These are phyloP conservation scores for Edaphochlamys debaryana DNA, from an alignment of 139 green algal species.

Conservation along the genomic window DNA sequence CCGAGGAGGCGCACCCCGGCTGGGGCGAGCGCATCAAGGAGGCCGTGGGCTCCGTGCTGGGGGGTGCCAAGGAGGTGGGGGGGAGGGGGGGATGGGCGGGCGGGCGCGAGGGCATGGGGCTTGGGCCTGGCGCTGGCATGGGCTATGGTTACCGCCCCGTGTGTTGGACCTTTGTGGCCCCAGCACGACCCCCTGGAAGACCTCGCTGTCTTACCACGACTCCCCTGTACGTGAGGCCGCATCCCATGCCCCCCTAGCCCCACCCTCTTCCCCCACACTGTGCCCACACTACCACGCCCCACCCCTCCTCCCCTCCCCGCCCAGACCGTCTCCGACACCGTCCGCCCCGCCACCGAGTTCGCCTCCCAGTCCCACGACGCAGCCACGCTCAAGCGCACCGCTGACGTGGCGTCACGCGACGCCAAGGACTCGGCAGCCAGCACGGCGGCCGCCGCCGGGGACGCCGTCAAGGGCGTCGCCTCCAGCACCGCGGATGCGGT, in stretches of 20 bases:
- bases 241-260: neutral
- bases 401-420: neutral
- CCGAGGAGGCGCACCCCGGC: conserved; percentile 21
- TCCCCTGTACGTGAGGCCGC: too few species aligned
- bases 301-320: neutral
- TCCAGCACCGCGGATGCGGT: neutral
- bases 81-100: neutral
- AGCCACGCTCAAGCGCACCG: neutral
- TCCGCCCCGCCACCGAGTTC: neutral
- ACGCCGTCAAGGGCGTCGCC: neutral
- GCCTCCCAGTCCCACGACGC: conserved; percentile 16
- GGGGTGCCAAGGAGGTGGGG: neutral
- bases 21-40: conserved; percentile 27
- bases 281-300: neutral
- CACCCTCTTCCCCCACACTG: neutral
- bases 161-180: too few species aligned
- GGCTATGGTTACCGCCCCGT: too few species aligned
- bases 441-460: too few species aligned
- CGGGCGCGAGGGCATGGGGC: too few species aligned
- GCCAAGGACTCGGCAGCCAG: neutral
- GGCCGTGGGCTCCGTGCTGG: conserved; percentile 11
- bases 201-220: too few species aligned
- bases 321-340: neutral
- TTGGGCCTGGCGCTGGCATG: too few species aligned
- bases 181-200: too few species aligned